A percentile compares a stretch with the other conserved stretches of the same genome.
phyloP scores from a whole-genome alignment of 371 early-diverging fungal genomes.

The Chytridiales sp. region DNA sequence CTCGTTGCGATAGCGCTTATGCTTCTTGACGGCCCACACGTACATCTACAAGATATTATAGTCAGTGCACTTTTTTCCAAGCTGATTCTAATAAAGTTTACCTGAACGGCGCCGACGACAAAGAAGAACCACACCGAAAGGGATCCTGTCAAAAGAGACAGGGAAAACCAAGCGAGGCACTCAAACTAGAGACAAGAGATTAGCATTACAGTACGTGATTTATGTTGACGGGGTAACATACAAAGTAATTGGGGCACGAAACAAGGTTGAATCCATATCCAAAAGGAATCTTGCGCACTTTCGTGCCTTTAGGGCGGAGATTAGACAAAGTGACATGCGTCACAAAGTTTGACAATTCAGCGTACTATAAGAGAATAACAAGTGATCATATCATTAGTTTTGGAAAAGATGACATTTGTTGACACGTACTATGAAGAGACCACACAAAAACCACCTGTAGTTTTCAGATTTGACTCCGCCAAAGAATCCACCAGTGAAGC shows the following conservation, averaged over 20 bases:
- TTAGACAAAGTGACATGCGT: slow-evolving; percentile 88
- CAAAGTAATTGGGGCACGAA: slow-evolving; percentile 86
- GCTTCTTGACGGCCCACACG: slow-evolving; percentile 97
- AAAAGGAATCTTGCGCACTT: slow-evolving; percentile 82
- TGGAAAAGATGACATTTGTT: background rate
- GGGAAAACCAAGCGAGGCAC: slow-evolving; percentile 77
- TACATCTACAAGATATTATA: slow-evolving; percentile 85
- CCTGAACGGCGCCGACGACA: slow-evolving; percentile 79
- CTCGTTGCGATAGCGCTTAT: slow-evolving; percentile 85
- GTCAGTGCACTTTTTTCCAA: slow-evolving; percentile 66
- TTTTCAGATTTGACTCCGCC: slow-evolving; percentile 48
- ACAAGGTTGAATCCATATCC: slow-evolving; percentile 93
- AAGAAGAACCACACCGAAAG: slow-evolving; percentile 77
- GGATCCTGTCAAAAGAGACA: slow-evolving; percentile 74
- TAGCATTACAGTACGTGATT: background rate
- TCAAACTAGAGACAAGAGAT: slow-evolving; percentile 60
- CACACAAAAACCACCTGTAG: slow-evolving; percentile 58
- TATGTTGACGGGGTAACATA: background rate
- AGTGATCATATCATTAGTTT: background rate
- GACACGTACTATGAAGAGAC: slow-evolving; percentile 65
- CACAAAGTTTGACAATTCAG: slow-evolving; percentile 80
- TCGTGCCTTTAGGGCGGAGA: slow-evolving; percentile 89
- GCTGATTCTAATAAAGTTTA: slow-evolving; percentile 60
- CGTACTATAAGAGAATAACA: slow-evolving; percentile 26
- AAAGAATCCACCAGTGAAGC: slow-evolving; percentile 29